A percentile compares a stretch with the other conserved stretches of the same genome.
These are phyloP conservation scores for Pouteria campechiana DNA, from an alignment of 179 eudicot species.

Conservation along the genomic window DNA sequence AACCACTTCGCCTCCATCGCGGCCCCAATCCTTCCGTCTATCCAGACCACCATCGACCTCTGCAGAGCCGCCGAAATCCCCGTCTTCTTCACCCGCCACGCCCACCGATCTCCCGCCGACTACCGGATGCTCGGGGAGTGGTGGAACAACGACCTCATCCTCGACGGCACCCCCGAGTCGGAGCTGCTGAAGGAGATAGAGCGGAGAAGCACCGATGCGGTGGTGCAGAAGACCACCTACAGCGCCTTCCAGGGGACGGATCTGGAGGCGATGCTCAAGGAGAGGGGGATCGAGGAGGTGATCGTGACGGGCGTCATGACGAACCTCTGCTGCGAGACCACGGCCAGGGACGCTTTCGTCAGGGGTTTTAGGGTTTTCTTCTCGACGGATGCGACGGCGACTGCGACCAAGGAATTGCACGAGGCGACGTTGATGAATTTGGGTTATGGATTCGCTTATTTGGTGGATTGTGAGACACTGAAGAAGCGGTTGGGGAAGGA, in stretches of 20 bases:
- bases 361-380: constrained; percentile 77
- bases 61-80: constrained; percentile 48
- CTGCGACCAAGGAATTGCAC: constrained; percentile 44
- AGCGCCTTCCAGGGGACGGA: constrained; percentile 62
- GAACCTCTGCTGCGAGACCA: constrained; percentile 77
- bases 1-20: constrained; percentile 59
- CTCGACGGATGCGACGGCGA: constrained; percentile 78
- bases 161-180: constrained; percentile 57
- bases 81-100: constrained; percentile 71
- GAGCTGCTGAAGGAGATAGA: constrained; percentile 37
- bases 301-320: constrained; percentile 81
- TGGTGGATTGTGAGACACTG: constrained; percentile 61
- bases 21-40: constrained; percentile 37
- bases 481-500: too few relatives aligned
- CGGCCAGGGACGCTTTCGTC: constrained; percentile 76
- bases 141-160: constrained; percentile 55
- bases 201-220: constrained; percentile 14
- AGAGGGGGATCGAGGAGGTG: constrained; percentile 67
- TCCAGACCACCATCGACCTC: constrained; percentile 57
- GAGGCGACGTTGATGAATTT: constrained; percentile 64
- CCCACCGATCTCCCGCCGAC: constrained; percentile 48
- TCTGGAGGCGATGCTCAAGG: constrained; percentile 47
- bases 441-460: constrained; percentile 83
- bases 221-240: constrained; percentile 70
- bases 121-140: constrained; percentile 57